Base-by-base conservation (phyloP, 345 rosid genomes). In the Eucalyptus curtisii region DNA sequence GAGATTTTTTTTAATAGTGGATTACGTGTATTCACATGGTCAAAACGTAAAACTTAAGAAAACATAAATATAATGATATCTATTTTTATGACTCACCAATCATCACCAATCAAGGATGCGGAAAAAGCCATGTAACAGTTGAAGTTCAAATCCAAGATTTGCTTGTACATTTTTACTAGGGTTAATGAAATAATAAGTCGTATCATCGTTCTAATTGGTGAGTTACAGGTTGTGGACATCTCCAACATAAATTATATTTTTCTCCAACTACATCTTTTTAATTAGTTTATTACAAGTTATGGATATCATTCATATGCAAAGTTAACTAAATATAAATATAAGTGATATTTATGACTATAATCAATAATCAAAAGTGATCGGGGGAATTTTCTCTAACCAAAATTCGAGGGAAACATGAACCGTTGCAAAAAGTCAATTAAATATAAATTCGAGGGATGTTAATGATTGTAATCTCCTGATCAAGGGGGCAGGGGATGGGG, bases 271-370 rank as follows among this genome's bases (percentile, higher is more conserved):
- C 5, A 16, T 17, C 2, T 0, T 31, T 31, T 17, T 68, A 16
- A 68, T 0, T 33, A 40, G 4, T 68, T 2, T 16, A 2, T 68
- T 0, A 33, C 0, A 8, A 33, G 3, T 68, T 17, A 8, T 8
- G 13, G 0, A n/a, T 14, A 64, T 64, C 10, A 3, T 1, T 7
- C 17, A 7, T 0, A n/a, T n/a, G 0, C 3, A 14, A 64, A 31
- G 2, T 16, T 68, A 68, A 33, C 0, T 4, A 31, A 66, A 31
- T 31, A 15, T 66, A 31, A 66, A 8, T 66, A 8, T 16, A 66
- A 3, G 42, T 8, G 7, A 31, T 66, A 66, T 31, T 31, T 17
- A 1, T 4, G 6, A 12, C 42, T 31, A 68, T 4, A 31, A 31
- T 17, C 42, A 31, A 64, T 5, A 14, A 14, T n/a, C 19, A 64